phyloP scores from a whole-genome alignment of 345 rosid genomes.

The Salix dunnii region DNA sequence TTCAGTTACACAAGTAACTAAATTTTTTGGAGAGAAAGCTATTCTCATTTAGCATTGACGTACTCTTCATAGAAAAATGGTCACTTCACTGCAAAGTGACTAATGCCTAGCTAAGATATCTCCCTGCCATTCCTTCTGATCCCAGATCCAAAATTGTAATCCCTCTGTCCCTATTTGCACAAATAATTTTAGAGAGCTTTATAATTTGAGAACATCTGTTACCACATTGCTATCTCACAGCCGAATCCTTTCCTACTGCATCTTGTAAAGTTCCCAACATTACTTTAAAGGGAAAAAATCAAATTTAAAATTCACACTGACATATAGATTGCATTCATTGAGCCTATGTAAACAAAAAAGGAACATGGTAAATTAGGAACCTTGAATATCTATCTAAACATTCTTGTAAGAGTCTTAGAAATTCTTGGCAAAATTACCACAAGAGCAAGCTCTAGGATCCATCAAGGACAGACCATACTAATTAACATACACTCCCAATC shows the following conservation, averaged over 20 bases:
- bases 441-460: not conserved
- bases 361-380: not conserved
- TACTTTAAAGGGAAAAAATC: not conserved
- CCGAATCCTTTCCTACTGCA: not conserved
- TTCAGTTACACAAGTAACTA: not conserved
- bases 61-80: no score
- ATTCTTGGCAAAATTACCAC: not conserved
- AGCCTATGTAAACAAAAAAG: not conserved
- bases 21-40: not conserved
- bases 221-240: not conserved
- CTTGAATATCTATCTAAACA: not conserved
- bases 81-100: not conserved
- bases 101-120: not conserved
- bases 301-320: not conserved
- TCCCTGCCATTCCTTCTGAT: not conserved
- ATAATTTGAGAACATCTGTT: not conserved
- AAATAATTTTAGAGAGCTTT: not conserved
- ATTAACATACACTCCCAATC: not conserved
- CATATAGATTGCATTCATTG: not conserved
- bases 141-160: not conserved
- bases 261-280: not conserved
- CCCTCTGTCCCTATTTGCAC: not conserved
- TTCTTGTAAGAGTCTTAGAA: not conserved
- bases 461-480: not conserved
- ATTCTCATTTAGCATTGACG: not conserved